These are phyloP conservation scores for Aspergillus carbonarius DNA, from an alignment of 2,329 filamentous ascomycete genomes.

Conservation along the genomic window DNA sequence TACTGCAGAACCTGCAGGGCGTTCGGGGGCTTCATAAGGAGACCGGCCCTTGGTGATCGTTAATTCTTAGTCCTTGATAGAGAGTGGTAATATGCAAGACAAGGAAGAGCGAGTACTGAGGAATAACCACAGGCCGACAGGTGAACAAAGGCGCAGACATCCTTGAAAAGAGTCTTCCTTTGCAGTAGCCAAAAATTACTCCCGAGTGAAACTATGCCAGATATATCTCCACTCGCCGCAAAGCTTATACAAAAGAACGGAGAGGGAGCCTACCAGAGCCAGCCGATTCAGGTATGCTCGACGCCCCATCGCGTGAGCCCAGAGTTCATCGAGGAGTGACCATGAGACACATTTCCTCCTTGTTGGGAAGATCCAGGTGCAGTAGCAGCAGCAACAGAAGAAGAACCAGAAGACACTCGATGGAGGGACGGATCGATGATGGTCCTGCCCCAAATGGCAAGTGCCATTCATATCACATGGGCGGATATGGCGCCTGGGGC, in stretches of 20 bases:
- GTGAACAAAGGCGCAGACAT: neutral
- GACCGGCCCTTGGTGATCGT: slow-evolving; percentile 43
- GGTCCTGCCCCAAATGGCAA: neutral
- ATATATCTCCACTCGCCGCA: neutral
- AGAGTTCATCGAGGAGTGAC: neutral
- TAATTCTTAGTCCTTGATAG: slow-evolving; percentile 8
- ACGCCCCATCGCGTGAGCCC: slow-evolving; percentile 39
- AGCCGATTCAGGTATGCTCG: slow-evolving; percentile 47
- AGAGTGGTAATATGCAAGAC: neutral
- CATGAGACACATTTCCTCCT: slow-evolving; percentile 1
- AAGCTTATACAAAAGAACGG: slow-evolving; percentile 6
- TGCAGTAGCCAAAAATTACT: neutral
- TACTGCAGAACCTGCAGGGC: slow-evolving; percentile 18
- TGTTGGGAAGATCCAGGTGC: neutral
- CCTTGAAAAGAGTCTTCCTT: neutral
- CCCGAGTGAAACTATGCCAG: neutral
- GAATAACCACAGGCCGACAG: neutral
- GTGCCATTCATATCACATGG: slow-evolving; percentile 13
- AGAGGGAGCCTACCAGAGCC: slow-evolving; percentile 42
- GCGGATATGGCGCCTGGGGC: slow-evolving; percentile 19
- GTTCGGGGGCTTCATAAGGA: slow-evolving; percentile 46
- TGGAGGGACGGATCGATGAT: neutral
- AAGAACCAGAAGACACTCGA: neutral
- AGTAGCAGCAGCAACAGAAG: neutral
- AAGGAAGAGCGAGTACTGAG: neutral